Conservation (phyloP, 2,329 filamentous ascomycete species). For the Seiridium unicorne region DNA sequence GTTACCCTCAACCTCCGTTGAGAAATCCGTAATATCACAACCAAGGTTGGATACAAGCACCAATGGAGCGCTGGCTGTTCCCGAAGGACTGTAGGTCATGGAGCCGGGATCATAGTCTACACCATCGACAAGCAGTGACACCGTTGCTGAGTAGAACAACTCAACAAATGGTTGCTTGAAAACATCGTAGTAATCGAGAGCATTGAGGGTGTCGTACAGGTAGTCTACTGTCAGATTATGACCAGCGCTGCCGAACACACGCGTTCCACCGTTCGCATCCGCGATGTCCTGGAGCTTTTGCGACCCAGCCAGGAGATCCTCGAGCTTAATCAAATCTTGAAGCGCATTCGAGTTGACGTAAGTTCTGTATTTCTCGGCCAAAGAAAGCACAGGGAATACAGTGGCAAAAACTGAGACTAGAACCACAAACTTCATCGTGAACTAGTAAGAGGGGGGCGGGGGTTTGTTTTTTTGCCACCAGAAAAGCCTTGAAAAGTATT, state of each 20-base stretch:
- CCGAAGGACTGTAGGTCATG: slow-evolving; percentile 52
- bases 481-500: too few species aligned
- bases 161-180: slow-evolving; percentile 43
- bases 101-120: slow-evolving; percentile 22
- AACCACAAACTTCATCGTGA: neutral
- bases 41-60: slow-evolving; percentile 50
- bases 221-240: slow-evolving; percentile 47
- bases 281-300: slow-evolving; percentile 44
- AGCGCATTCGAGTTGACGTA: slow-evolving; percentile 36
- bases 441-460: too few species aligned
- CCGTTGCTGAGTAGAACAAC: slow-evolving; percentile 31
- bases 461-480: neutral
- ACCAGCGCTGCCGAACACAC: slow-evolving; percentile 41
- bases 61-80: slow-evolving; percentile 37
- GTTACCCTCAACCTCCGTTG: slow-evolving; percentile 47
- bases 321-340: slow-evolving; percentile 35
- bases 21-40: slow-evolving; percentile 52
- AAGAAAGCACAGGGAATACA: neutral
- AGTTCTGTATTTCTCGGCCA: slow-evolving; percentile 19
- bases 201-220: slow-evolving; percentile 36
- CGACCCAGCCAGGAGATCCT: slow-evolving; percentile 40
- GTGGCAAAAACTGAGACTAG: neutral
- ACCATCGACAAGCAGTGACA: slow-evolving; percentile 28
- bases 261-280: slow-evolving; percentile 38
- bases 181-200: slow-evolving; percentile 39